A percentile compares a stretch with the other conserved stretches of the same genome.
phyloP scores from a whole-genome alignment of 331 rosid species.

The Rosa hybrid region DNA sequence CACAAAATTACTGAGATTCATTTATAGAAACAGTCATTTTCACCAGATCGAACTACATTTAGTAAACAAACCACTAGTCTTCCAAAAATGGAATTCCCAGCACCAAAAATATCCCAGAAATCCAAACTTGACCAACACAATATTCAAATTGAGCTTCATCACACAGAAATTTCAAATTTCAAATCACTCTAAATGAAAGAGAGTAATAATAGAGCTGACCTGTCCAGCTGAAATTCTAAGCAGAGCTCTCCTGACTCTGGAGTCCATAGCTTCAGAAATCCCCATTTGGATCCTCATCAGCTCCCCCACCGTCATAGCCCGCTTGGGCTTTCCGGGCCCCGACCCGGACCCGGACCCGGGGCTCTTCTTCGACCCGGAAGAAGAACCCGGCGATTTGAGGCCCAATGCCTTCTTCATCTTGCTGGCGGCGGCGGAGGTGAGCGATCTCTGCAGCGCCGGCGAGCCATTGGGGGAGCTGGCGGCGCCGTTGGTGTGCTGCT shows the following conservation, averaged over 20 bases:
- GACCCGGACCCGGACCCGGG: conserved; percentile 61
- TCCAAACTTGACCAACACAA: conserved; percentile 2
- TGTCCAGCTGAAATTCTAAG: conserved; percentile 87
- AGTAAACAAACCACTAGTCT: neutral
- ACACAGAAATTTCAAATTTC: neutral
- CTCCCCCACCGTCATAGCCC: conserved; percentile 86
- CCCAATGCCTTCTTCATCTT: conserved; percentile 97
- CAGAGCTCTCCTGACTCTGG: conserved; percentile 79
- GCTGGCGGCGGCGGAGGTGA: conserved; percentile 92
- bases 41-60: conserved; percentile 23
- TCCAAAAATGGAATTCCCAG: neutral
- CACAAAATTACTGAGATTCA: neutral
- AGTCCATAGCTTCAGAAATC: conserved; percentile 83
- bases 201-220: conserved; percentile 35
- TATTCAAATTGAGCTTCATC: neutral
- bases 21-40: neutral
- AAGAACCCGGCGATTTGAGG: conserved; percentile 80
- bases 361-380: conserved; percentile 79
- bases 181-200: neutral
- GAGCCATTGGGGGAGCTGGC: conserved; percentile 49
- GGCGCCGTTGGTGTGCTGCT: conserved; percentile 19
- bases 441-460: conserved; percentile 77
- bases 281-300: conserved; percentile 89
- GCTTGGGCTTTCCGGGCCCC: conserved; percentile 58
- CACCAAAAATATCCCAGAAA: neutral